Conservation (phyloP, 1,284 basidiomycete genomes). For the Butyriboletus appendiculatus region DNA sequence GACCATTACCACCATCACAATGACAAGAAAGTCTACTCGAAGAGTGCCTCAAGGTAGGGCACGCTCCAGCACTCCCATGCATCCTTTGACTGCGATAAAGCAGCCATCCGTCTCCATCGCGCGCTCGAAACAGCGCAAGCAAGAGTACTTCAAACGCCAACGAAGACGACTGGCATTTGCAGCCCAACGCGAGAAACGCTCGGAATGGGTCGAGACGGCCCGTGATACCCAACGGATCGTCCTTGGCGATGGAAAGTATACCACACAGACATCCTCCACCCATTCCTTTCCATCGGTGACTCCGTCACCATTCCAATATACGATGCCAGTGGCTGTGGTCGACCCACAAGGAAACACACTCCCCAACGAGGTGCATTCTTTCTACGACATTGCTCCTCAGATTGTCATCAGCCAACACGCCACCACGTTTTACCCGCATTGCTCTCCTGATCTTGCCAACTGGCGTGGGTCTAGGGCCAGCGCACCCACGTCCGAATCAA, state of each 20-base stretch:
- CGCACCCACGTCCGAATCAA: conserved; percentile 3
- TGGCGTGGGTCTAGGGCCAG: conserved; percentile 32
- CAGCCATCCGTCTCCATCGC: conserved; percentile 22
- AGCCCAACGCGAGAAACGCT: conserved; percentile 27
- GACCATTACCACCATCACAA: conserved; percentile 15
- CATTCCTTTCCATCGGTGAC: conserved; percentile 22
- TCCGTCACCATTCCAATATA: conserved; percentile 21
- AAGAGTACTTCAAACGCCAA: conserved; percentile 22
- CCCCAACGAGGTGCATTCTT: conserved; percentile 10
- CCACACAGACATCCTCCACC: conserved; percentile 36
- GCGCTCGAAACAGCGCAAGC: conserved; percentile 24
- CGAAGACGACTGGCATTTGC: conserved; percentile 23
- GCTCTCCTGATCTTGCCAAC: conserved; percentile 36
- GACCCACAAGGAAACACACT: conserved; percentile 4
- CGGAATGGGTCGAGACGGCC: conserved; percentile 37
- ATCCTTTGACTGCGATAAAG: conserved; percentile 26
- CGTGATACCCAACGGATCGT: conserved; percentile 44
- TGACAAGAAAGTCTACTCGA: conserved; percentile 23
- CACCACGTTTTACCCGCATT: conserved; percentile 45
- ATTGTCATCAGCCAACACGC: conserved; percentile 40
- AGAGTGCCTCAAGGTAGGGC: conserved; percentile 31
- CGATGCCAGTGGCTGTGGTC: conserved; percentile 3
- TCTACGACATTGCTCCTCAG: conserved; percentile 42
- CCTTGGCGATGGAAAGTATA: conserved; percentile 48
- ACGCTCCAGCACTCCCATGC: conserved; percentile 21